These are phyloP conservation scores for grape (Vitis vinifera) DNA, from an alignment of 164 flowering plant genomes.

Conservation along the genomic window ASM3070453v1 NC_081812.1:20001501-20002000, in stretches of 20 bases:
- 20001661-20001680: conserved; percentile 28
- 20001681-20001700: conserved; percentile 25
- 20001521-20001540: no score
- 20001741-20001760: conserved; percentile 28
- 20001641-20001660: conserved; percentile 40
- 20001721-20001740: conserved; percentile 24
- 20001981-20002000: conserved; percentile 27
- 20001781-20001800: conserved; percentile 21
- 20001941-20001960: conserved; percentile 27
- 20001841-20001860: conserved; percentile 27
- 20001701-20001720: conserved; percentile 32
- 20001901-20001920: conserved; percentile 23
- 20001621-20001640: conserved; percentile 3
- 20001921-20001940: conserved; percentile 28
- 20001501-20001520: no score
- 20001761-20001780: conserved; percentile 27
- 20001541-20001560: no score
- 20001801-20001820: conserved; percentile 19
- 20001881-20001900: conserved; percentile 22
- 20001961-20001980: conserved; percentile 25
- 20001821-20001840: conserved; percentile 39
- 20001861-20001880: conserved; percentile 14
- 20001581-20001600: no score
- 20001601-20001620: neutral
- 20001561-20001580: no score